phyloP scores from a whole-genome alignment of 305 asterid species.

The Fraxinus xanthoxyloides region DNA sequence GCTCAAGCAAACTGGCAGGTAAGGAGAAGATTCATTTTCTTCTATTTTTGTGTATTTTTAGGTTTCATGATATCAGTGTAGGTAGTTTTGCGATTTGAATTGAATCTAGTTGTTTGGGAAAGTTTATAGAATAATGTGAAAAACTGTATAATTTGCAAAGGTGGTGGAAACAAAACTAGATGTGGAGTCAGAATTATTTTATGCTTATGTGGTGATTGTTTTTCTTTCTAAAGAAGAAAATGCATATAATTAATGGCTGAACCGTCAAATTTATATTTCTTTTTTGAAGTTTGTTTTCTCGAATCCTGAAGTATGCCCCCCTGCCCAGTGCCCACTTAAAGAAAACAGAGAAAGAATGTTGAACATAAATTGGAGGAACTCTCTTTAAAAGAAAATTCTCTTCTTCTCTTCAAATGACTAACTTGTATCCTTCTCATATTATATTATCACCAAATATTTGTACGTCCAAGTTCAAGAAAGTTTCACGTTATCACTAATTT shows the following conservation, averaged over 20 bases:
- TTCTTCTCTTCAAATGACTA: background rate
- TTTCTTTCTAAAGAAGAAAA: background rate
- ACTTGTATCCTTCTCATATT: background rate
- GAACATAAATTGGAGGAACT: background rate
- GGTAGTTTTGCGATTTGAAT: background rate
- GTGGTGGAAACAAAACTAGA: background rate
- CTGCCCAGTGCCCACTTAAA: background rate
- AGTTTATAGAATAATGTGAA: background rate
- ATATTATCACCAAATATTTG: background rate
- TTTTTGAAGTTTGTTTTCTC: background rate
- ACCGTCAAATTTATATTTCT: background rate
- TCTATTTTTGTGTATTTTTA: background rate
- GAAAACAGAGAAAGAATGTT: background rate
- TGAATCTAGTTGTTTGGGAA: slow-evolving; percentile 19
- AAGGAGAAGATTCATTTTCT: background rate
- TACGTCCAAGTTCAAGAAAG: background rate
- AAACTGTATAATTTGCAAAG: background rate
- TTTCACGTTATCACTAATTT: background rate
- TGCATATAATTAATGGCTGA: background rate
- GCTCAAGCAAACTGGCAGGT: slow-evolving; percentile 99
- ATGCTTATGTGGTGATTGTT: background rate
- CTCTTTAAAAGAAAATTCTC: background rate
- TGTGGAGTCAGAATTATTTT: background rate
- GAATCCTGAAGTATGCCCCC: background rate
- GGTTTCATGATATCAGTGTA: background rate